These are phyloP conservation scores for Nepenthes alata DNA, from an alignment of 179 eudicot species.

Conservation along the genomic window DNA sequence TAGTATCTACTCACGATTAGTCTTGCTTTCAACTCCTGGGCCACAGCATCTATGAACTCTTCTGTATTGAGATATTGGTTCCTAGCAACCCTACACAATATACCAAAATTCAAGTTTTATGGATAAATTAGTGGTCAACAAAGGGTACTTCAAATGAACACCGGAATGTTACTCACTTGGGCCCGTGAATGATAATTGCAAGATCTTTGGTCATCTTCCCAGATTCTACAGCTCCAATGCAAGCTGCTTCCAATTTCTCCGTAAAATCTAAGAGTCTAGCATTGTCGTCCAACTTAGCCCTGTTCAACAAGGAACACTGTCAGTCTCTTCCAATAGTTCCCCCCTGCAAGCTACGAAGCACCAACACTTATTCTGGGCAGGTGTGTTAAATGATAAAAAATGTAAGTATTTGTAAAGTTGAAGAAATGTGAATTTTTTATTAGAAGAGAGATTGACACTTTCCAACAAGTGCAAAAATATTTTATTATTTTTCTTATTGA, in stretches of 20 bases:
- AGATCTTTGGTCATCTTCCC: constrained; percentile 99
- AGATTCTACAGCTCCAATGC: constrained; percentile 72
- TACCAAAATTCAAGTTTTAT: background rate
- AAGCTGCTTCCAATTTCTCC: constrained; percentile 79
- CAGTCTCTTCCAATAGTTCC: background rate
- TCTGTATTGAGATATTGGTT: constrained; percentile 61
- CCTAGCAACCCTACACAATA: constrained; percentile 38
- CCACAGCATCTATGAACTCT: constrained; percentile 76
- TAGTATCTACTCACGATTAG: constrained; percentile 27
- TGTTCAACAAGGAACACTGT: constrained; percentile 17
- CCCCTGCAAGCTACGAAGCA: too few relatives aligned
- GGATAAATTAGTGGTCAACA: background rate
- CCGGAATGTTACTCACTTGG: constrained; percentile 36
- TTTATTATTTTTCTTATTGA: too few relatives aligned
- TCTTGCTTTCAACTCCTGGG: constrained; percentile 56
- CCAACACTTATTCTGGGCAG: too few relatives aligned
- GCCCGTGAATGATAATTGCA: constrained; percentile 78
- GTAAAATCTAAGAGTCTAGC: constrained; percentile 66
- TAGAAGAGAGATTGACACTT: too few relatives aligned
- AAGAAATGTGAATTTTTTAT: too few relatives aligned
- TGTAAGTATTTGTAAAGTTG: too few relatives aligned
- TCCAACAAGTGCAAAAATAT: background rate
- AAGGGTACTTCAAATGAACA: background rate
- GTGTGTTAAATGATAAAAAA: too few relatives aligned
- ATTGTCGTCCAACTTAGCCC: constrained; percentile 79